phyloP scores from a whole-genome alignment of 371 early-diverging fungal genomes.

The Umbelopsis sp. region DNA sequence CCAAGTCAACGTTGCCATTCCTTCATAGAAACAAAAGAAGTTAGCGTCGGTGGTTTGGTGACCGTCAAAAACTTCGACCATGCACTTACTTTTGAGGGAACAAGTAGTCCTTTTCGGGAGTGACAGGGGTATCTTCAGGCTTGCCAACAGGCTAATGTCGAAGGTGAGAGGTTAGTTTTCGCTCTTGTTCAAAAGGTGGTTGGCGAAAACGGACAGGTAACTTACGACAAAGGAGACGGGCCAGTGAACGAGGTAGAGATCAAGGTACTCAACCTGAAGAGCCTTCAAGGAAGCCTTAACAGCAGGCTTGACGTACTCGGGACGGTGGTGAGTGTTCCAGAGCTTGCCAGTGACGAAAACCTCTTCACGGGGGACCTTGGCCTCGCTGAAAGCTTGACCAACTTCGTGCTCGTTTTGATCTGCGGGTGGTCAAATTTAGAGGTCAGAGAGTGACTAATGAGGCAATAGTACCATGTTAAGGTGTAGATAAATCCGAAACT shows the following conservation, averaged over 20 bases:
- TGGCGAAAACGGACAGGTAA: background rate
- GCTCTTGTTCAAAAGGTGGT: background rate
- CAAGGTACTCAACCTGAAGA: constrained; percentile 83
- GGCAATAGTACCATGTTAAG: constrained; percentile 14
- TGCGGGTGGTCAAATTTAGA: constrained; percentile 12
- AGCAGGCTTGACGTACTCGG: constrained; percentile 69
- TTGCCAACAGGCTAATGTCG: constrained; percentile 29
- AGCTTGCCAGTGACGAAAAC: constrained; percentile 92
- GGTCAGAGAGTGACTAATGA: constrained; percentile 13
- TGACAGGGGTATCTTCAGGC: constrained; percentile 40
- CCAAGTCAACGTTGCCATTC: constrained; percentile 41
- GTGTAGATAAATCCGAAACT: background rate
- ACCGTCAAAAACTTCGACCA: background rate
- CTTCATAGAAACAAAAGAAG: constrained; percentile 6
- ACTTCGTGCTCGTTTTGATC: constrained; percentile 88
- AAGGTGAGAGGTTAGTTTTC: background rate
- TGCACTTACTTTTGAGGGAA: constrained; percentile 38
- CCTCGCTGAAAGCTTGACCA: constrained; percentile 71
- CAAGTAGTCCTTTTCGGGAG: constrained; percentile 37
- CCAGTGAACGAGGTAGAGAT: constrained; percentile 91
- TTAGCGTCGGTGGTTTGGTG: background rate
- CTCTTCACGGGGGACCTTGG: constrained; percentile 65
- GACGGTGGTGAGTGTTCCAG: constrained; percentile 83
- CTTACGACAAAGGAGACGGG: constrained; percentile 40
- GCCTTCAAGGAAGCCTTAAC: constrained; percentile 71